Evolutionary conservation across 139 green algal genomes (phyloP), one percentile per base, ranked within the genome.

Genomic region (Chlorella sp.): DNA sequence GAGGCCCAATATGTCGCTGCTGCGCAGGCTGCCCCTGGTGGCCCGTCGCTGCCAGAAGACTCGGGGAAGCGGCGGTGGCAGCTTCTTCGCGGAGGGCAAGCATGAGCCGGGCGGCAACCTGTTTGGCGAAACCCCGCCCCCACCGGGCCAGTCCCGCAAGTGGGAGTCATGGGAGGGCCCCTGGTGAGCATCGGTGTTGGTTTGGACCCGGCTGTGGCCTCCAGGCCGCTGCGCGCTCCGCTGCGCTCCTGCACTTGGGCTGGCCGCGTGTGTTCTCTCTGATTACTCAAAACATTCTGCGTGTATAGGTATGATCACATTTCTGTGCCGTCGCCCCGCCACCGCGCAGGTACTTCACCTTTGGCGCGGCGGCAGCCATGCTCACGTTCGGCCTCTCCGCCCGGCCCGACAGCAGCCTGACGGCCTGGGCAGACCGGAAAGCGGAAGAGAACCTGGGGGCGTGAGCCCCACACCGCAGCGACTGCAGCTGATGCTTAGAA

Each of bases 91-190:
- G 28, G 93, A 97, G 66, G 96, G 96, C 37, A 95, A 97, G 86
- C 94, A 95, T n/a, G 94, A 95, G 19, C 87, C 90, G 0, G 94
- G 95, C 48, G 97, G 97, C 34, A 94, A 96, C 77, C 88, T 98
- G 26, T 99, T 98, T 82, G 94, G 94, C 30, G 97, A 99, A 88
- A 95, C 96, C 28, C 96, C 96, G 26, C 96, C 93, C 18, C 91
- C 94, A 0, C 88, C 95, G 34, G 96, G 97, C 0, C 91, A 97
- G 88, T 90, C 90, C 24, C 92, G 97, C 48, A 95, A 96, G 64
- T 95, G 92, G 93, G 96, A 98, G 91, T 95, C 93, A 83, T 98
- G 97, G 97, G 97, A 99, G 92, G 94, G 93, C 9, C 94, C 93
- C 15, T 98, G 95, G 97, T 99, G 87, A 94, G 95, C 91, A n/a